Evolutionary conservation across 2,329 filamentous ascomycete species (phyloP), one percentile per base, ranked within the genome.

Genomic region (Diaporthe vaccinii): DNA sequence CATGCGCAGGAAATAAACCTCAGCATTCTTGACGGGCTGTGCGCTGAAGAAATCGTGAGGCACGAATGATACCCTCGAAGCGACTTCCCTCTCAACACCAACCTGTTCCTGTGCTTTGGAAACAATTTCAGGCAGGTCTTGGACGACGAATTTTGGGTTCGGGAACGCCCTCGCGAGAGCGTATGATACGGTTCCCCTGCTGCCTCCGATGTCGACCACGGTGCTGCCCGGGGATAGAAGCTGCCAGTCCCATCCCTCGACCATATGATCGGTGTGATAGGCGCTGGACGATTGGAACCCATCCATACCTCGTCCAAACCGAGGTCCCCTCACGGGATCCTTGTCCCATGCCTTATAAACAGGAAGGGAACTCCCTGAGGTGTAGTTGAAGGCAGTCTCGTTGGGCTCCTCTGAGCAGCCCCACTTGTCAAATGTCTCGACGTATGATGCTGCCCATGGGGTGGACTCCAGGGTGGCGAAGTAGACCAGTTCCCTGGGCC

Each of bases 1-100:
- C 53, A 58, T 72, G 49, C 76, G 76, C 62, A 79, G 36, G 34
- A 79, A 58, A n/a, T 78, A 79, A 2, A 80, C 80, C 20, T 77
- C 76, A 7, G 76, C 75, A 68, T 73, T 69, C 10, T 68, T 51
- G 20, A 72, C 58, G 0, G 68, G 55, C 68, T 75, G 68, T 3
- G 46, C 20, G 4, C 57, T 72, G 58, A 75, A 75, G 58, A 75
- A 75, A 25, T 62, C 53, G 6, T 75, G 57, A 6, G 67, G 20
- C 34, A 65, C 8, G 57, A 75, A 75, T 12, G 20, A 28, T 5
- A 67, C 62, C 36, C 67, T 49, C 5, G n/a, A n/a, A 3, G 41
- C 39, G 9, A 75, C 7, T 17, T 36, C 49, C 31, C 8, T 17
- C 1, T 39, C 34, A 15, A 39, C 34, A 5, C 34, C 28, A 15